phyloP scores from a whole-genome alignment of 2,329 filamentous ascomycete genomes.

The Hortaea sp. region DNA sequence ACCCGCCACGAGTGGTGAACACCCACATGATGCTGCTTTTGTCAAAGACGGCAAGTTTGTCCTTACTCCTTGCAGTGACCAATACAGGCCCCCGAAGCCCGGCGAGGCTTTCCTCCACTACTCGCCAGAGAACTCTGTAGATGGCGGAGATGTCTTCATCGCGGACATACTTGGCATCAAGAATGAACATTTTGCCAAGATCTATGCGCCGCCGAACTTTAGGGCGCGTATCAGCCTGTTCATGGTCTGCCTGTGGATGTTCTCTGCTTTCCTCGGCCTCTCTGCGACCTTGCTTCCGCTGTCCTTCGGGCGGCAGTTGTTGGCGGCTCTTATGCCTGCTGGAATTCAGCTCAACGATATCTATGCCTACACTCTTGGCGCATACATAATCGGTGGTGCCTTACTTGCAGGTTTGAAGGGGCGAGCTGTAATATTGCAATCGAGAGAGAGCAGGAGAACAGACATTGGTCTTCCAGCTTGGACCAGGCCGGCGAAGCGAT shows the following conservation, averaged over 20 bases:
- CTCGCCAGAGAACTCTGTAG: slow-evolving; percentile 40
- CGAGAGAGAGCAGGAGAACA: slow-evolving; percentile 1
- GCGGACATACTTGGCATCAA: slow-evolving; percentile 23
- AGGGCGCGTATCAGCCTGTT: slow-evolving; percentile 70
- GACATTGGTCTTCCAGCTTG: slow-evolving; percentile 15
- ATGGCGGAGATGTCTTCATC: slow-evolving; percentile 44
- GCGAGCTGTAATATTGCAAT: background rate
- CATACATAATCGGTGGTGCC: slow-evolving; percentile 65
- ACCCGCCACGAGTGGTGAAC: background rate
- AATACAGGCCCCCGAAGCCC: slow-evolving; percentile 85
- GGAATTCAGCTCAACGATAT: slow-evolving; percentile 81
- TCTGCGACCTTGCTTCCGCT: slow-evolving; percentile 78
- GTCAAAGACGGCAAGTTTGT: slow-evolving; percentile 71
- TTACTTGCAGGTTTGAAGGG: slow-evolving; percentile 40
- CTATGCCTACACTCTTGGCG: slow-evolving; percentile 86
- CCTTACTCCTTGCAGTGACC: slow-evolving; percentile 85
- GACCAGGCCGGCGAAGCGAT: slow-evolving; percentile 11
- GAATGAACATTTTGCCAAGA: slow-evolving; percentile 42
- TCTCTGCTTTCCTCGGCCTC: slow-evolving; percentile 80
- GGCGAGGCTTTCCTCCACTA: slow-evolving; percentile 66
- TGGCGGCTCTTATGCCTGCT: slow-evolving; percentile 60
- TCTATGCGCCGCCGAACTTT: slow-evolving; percentile 76
- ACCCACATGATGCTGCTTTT: slow-evolving; percentile 32
- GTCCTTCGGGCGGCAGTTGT: slow-evolving; percentile 69
- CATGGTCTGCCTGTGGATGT: slow-evolving; percentile 83